Conservation (phyloP, 2,329 filamentous ascomycete species). For the Orbilia oligospora region DNA sequence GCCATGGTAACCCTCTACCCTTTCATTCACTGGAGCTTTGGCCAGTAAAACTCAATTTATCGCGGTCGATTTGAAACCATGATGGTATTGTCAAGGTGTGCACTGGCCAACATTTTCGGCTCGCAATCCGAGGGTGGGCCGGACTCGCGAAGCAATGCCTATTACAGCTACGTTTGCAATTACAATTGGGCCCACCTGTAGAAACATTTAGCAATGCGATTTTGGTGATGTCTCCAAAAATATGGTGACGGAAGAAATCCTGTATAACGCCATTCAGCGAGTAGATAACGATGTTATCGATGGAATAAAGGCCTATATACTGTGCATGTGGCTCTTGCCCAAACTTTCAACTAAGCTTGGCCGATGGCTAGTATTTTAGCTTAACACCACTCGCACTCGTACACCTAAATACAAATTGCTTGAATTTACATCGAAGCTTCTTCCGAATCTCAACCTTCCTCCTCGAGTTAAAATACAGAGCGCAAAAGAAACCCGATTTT, state of each 20-base stretch:
- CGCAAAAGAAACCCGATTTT: too few relatives aligned
- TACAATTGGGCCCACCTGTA: too few relatives aligned
- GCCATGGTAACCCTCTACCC: slow-evolving; percentile 16
- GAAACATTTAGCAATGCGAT: too few relatives aligned
- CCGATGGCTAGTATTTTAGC: too few relatives aligned
- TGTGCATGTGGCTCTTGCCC: background rate
- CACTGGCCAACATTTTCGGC: slow-evolving; percentile 41
- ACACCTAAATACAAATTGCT: too few relatives aligned
- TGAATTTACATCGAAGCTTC: too few relatives aligned
- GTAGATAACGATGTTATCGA: background rate
- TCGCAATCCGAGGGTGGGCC: slow-evolving; percentile 7
- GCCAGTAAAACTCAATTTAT: slow-evolving; percentile 20
- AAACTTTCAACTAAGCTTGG: background rate
- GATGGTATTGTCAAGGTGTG: slow-evolving; percentile 35
- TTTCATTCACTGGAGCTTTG: slow-evolving; percentile 20
- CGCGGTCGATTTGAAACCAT: slow-evolving; percentile 19
- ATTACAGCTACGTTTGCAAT: too few relatives aligned
- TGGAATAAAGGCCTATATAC: background rate
- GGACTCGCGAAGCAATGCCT: background rate
- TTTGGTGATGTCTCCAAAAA: too few relatives aligned
- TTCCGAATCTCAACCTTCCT: too few relatives aligned
- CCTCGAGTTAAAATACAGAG: too few relatives aligned
- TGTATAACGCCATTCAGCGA: slow-evolving; percentile 5
- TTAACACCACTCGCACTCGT: too few relatives aligned
- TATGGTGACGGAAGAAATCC: too few relatives aligned